Evolutionary conservation across 805 yeast species (phyloP), one percentile per base, ranked within the genome.

Genomic region (Wickerhamomyces pijperi): DNA sequence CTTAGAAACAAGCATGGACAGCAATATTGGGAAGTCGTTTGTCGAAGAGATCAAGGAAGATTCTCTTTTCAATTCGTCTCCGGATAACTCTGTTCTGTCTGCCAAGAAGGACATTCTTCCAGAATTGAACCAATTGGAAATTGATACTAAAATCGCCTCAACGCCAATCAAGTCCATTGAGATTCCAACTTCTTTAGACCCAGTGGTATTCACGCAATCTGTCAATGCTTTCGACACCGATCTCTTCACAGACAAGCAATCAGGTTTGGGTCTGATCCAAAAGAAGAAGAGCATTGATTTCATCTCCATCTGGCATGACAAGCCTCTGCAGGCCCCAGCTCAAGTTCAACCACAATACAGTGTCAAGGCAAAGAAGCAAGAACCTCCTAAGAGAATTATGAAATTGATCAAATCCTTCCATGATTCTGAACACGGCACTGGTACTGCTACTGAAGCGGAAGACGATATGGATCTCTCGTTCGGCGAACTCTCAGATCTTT

Each of bases 281-380:
- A 9, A 19, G 2, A 34, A 45, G 3, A 45, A 48, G 20, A 46
- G 53, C n/a, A 42, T 47, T 4, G 54, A 48, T 31, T 54, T 49
- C 36, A 46, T 53, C 23, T 46, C 49, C 14, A 55, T 50, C 18
- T 54, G 57, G 58, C 49, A 48, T 35, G 50, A 42, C 35, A 65
- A 18, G 58, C 61, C 40, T 58, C 64, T 45, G 25, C 35, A 46
- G 15, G n/a, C 4, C 3, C 43, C 51, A 1, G 51, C 48, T 9
- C 19, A 46, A 5, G 9, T 31, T 9, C 17, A 17, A 31, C 29
- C n/a, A 4, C 56, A 53, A 34, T 53, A 53, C 32, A 39, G 42
- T 11, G 28, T 42, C 11, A 42, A 39, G 3, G 25, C 40, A 2
- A 46, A 46, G 39, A 48, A 44, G 14, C 37, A 37, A n/a, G 15